These are phyloP conservation scores for Elsinoe batatas DNA, from an alignment of 2,329 filamentous ascomycete genomes.

Conservation along the genomic window DNA sequence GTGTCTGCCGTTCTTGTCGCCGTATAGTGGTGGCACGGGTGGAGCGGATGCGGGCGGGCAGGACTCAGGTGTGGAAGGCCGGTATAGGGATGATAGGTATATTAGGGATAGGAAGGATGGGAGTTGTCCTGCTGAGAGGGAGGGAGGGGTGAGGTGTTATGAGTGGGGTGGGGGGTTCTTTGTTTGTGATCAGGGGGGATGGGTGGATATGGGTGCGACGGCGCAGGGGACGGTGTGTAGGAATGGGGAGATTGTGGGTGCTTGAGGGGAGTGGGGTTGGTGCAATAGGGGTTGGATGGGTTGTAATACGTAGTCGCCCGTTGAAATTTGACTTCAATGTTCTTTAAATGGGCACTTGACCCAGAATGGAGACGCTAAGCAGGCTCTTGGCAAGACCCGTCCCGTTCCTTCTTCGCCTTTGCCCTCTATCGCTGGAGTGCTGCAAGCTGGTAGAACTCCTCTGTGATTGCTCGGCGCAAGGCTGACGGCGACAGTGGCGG, in stretches of 20 bases:
- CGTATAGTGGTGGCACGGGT: conserved; percentile 16
- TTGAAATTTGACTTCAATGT: background rate
- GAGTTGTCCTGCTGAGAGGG: conserved; percentile 20
- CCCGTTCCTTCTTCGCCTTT: no score
- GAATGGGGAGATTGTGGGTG: conserved; percentile 21
- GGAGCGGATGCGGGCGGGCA: background rate
- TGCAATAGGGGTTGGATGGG: background rate
- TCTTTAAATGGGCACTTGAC: no score
- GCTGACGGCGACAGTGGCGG: no score
- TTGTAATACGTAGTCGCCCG: background rate
- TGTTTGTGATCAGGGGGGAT: conserved; percentile 26
- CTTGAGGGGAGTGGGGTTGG: background rate
- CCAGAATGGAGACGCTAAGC: no score
- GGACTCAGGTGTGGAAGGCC: background rate
- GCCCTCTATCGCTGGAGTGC: no score
- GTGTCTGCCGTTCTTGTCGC: conserved; percentile 26
- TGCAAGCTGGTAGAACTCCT: no score
- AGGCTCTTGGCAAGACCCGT: no score
- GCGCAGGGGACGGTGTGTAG: conserved; percentile 23
- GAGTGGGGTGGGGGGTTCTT: conserved; percentile 22
- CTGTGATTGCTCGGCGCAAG: no score
- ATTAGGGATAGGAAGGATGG: conserved; percentile 23
- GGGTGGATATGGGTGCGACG: conserved; percentile 25
- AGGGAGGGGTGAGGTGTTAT: conserved; percentile 22
- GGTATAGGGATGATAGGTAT: conserved; percentile 8